These are phyloP conservation scores for Coriolopsis trogii DNA, from an alignment of 1,284 basidiomycete genomes.

Conservation along the genomic window DNA sequence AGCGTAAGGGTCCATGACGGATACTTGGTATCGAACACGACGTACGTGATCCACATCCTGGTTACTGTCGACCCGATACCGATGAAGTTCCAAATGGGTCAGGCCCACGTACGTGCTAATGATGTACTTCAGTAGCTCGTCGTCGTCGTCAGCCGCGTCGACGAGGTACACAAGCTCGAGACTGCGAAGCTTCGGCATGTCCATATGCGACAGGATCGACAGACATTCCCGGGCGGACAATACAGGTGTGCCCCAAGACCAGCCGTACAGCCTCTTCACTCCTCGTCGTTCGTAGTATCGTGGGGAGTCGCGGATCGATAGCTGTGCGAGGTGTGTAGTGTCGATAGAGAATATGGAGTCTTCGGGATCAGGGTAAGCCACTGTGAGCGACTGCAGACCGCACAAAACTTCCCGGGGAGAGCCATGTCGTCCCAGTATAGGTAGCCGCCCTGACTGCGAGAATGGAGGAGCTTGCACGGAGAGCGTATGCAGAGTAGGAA, in stretches of 20 bases:
- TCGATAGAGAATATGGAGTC: neutral
- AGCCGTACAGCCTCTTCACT: neutral
- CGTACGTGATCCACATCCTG: neutral
- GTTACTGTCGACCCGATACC: neutral
- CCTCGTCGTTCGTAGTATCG: neutral
- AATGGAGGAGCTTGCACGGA: neutral
- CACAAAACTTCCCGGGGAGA: neutral
- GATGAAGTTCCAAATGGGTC: neutral
- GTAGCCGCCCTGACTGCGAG: neutral
- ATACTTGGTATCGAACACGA: neutral
- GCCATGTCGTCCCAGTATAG: neutral
- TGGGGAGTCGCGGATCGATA: conserved; percentile 2
- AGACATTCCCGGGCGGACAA: neutral
- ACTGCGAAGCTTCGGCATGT: neutral
- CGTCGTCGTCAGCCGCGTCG: neutral
- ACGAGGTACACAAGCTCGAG: conserved; percentile 19
- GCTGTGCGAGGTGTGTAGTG: neutral
- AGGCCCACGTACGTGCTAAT: neutral
- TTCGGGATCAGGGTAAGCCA: conserved; percentile 1
- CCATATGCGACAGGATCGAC: neutral
- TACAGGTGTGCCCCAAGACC: neutral
- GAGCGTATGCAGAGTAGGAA: neutral
- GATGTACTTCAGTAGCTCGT: neutral
- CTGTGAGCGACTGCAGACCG: neutral
- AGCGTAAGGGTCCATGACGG: neutral